Percentiles rank a stretch among this genome's conserved stretches.
Evolutionary conservation across 306 rosid genomes (phyloP).

Genomic region (Lagenaria siceraria): DNA sequence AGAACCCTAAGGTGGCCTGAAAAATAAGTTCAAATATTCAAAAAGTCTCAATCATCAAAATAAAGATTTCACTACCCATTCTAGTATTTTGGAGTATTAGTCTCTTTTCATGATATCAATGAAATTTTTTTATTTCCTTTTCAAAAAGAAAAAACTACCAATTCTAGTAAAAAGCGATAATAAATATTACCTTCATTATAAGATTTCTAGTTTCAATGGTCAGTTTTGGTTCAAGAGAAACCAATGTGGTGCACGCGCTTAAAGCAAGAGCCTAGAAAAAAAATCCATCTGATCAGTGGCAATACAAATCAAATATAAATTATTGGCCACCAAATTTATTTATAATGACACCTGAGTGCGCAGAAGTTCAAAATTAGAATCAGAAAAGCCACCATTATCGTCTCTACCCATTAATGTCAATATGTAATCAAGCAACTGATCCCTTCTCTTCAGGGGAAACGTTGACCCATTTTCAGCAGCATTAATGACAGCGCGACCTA

Average conservation of each 20-base stretch:
- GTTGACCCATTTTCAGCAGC: slow-evolving; percentile 88
- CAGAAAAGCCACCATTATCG: slow-evolving; percentile 64
- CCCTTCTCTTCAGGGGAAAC: slow-evolving; percentile 90
- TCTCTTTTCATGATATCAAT: too few relatives aligned
- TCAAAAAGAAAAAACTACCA: background rate
- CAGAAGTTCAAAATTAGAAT: slow-evolving; percentile 65
- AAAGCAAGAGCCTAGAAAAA: slow-evolving; percentile 73
- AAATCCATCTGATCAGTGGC: background rate
- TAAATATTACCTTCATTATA: slow-evolving; percentile 61
- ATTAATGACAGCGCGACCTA: slow-evolving; percentile 91
- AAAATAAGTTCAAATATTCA: slow-evolving; percentile 23
- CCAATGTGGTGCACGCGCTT: slow-evolving; percentile 95
- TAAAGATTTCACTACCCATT: background rate
- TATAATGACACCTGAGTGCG: slow-evolving; percentile 58
- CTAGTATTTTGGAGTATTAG: background rate
- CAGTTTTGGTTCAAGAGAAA: slow-evolving; percentile 91
- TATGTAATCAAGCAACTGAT: slow-evolving; percentile 72
- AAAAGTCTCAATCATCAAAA: background rate
- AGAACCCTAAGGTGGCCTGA: slow-evolving; percentile 98
- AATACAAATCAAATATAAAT: slow-evolving; percentile 13
- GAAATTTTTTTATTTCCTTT: too few relatives aligned
- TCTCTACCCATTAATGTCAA: slow-evolving; percentile 89
- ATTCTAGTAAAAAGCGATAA: background rate
- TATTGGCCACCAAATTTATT: slow-evolving; percentile 5
- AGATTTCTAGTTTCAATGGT: slow-evolving; percentile 85